These are phyloP conservation scores for Royoungia palumana DNA, from an alignment of 768 basidiomycete genomes.

Conservation along the genomic window DNA sequence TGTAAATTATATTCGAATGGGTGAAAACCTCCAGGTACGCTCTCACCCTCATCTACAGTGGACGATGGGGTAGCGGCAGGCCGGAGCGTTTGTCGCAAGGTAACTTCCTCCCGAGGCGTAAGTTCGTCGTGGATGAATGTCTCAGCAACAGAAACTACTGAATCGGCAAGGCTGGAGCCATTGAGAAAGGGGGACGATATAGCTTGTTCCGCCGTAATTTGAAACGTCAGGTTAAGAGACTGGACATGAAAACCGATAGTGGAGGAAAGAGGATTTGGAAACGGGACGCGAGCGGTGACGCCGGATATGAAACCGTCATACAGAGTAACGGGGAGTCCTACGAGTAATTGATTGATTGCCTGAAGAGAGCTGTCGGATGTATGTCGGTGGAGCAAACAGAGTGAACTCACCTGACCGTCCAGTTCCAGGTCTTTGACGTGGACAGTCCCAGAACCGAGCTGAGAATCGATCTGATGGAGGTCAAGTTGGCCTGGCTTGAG, in stretches of 20 bases:
- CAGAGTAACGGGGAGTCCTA: slow-evolving; percentile 62
- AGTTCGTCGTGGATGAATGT: slow-evolving; percentile 86
- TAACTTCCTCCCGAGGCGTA: slow-evolving; percentile 63
- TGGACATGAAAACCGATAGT: slow-evolving; percentile 67
- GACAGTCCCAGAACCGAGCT: slow-evolving; percentile 87
- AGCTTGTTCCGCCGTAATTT: slow-evolving; percentile 34
- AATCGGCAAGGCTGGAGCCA: slow-evolving; percentile 58
- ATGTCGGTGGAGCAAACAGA: slow-evolving; percentile 4
- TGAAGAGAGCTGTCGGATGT: slow-evolving; percentile 31
- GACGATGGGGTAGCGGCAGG: slow-evolving; percentile 29
- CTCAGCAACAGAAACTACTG: slow-evolving; percentile 81
- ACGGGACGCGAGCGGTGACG: slow-evolving; percentile 76
- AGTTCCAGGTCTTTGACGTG: slow-evolving; percentile 84
- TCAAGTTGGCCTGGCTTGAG: slow-evolving; percentile 89
- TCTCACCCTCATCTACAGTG: slow-evolving; percentile 35
- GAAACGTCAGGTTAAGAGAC: slow-evolving; percentile 66
- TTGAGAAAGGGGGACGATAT: slow-evolving; percentile 10
- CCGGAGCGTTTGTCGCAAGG: slow-evolving; percentile 65
- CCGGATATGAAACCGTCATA: slow-evolving; percentile 70
- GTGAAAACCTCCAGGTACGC: slow-evolving; percentile 67
- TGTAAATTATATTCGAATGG: slow-evolving; percentile 39
- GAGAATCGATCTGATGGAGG: slow-evolving; percentile 81
- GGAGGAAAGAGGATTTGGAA: slow-evolving; percentile 79
- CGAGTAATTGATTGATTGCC: slow-evolving; percentile 76
- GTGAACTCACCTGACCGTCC: slow-evolving; percentile 59